Evolutionary conservation across 2,329 filamentous ascomycete species (phyloP), one percentile per base, ranked within the genome.

Genomic region (Thielaviopsis musarum): DNA sequence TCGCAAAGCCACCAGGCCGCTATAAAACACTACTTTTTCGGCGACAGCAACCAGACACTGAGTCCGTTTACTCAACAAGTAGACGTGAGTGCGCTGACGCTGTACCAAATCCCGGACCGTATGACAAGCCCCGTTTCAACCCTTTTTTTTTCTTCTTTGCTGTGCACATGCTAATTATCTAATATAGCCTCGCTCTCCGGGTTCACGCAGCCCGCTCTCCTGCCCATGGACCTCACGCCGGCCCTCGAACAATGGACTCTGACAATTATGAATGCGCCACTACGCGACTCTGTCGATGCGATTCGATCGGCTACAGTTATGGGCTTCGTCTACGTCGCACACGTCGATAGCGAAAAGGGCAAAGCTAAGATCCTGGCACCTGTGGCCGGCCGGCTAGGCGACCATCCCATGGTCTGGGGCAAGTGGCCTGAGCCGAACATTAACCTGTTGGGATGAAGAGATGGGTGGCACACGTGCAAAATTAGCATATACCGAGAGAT

Each of bases 11-110:
- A 87, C 52, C 87, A 94, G 66, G 81, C 85, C 0, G 80, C 87
- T 56, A 90, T 96, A 57, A 85, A 87, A 64, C 85, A 91, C 65
- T 98, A 98, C 71, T 98, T 98, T 74, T 98, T 96, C 68, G 93
- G 93, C 10, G 85, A 87, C 63, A 72, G 79, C 1, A 83, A 82
- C 63, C 80, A 86, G 61, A 86, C 88, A 0, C 75, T 98, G 1
- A 93, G 87, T 53, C 93, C 93, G 0, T 87, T 91, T 66, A 94
- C 89, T 6, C 88, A 95, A 66, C 85, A 87, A 61, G 81, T 95
- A 4, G 84, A 89, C 63, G 93, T 90, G 68, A 77, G 82, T 61
- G 81, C 83, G 9, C 70, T 96, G 48, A 77, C 81, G 1, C 78
- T 97, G 52, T 95, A 87, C 74, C 82, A 79, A 63, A 75, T 86